Base-by-base conservation (phyloP, 2,329 filamentous ascomycete genomes). In the Fusarium poae region DNA sequence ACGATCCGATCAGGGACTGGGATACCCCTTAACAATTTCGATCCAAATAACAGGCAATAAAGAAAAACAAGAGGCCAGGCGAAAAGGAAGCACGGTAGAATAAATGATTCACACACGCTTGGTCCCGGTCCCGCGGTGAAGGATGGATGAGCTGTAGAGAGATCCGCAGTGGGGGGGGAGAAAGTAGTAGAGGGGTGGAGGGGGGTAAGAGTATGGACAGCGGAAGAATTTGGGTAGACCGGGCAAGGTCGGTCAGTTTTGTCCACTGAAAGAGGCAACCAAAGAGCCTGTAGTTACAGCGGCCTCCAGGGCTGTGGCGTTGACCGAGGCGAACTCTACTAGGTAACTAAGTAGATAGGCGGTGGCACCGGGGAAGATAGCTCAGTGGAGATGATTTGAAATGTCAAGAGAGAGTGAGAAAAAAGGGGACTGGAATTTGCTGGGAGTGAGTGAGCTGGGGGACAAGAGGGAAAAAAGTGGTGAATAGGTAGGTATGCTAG, bases 51-150 rank as follows among this genome's bases (percentile, higher is more conserved):
- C 40, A 43, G 13, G 40, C 40, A 51, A 50, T 18, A 25, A 27
- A 27, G 25, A 40, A 51, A 51, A 39, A 40, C 15, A 51, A 35
- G 35, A 39, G 48, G 48, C 48, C 48, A 51, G 48, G 48, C 48
- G 48, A 53, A 52, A 37, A 35, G 61, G 57, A 43, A 60, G 45
- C 57, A 21, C 44, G 48, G 46, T 51, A 53, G 37, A 54, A 45
- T 58, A 55, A 63, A 70, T 65, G 58, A 70, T 70, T 70, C 37
- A 70, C 37, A 70, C 37, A 70, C 67, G 55, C 62, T 62, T 48
- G 50, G 61, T 67, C 62, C 67, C 66, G 67, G 65, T 48, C 62
- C 66, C 66, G 66, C 53, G 58, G 67, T 69, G 66, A 54, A 56
- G 67, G 40, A 65, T 39, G 64, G 40, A 65, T 63, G 66, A 67